Conservation (phyloP, 768 basidiomycete genomes). For the Podaxis sp. region DNA sequence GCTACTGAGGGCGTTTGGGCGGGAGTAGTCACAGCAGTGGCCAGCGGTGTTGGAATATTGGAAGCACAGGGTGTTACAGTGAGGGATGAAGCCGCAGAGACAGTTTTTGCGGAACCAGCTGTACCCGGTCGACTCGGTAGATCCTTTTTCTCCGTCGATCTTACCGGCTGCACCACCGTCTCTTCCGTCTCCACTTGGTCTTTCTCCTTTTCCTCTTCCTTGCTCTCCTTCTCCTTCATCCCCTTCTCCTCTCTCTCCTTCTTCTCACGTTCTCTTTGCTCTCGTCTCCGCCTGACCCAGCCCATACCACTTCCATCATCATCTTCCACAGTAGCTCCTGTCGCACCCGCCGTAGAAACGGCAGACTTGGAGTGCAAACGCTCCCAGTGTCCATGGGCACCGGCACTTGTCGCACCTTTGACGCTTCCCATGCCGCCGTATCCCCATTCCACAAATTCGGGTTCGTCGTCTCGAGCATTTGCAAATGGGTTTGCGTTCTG, state of each 20-base stretch:
- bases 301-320: constrained; percentile 88
- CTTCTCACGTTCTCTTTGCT: constrained; percentile 52
- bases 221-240: constrained; percentile 18
- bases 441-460: constrained; percentile 92
- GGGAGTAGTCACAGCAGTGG: background rate
- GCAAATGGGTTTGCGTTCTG: constrained; percentile 57
- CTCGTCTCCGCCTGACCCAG: constrained; percentile 70
- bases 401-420: constrained; percentile 36
- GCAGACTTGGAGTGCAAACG: constrained; percentile 18
- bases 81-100: background rate
- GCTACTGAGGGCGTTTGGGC: background rate
- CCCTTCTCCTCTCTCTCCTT: constrained; percentile 31
- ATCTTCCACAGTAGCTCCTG: constrained; percentile 38
- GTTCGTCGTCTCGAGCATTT: constrained; percentile 62
- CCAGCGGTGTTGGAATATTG: background rate
- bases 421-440: constrained; percentile 82
- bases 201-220: constrained; percentile 16
- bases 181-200: constrained; percentile 21
- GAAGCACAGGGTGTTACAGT: background rate
- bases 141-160: background rate
- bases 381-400: constrained; percentile 28
- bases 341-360: background rate
- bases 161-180: constrained; percentile 20
- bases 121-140: constrained; percentile 6
- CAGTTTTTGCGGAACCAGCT: constrained; percentile 1